Conservation (phyloP, 306 rosid genomes). For the Rubus idaeus region DNA sequence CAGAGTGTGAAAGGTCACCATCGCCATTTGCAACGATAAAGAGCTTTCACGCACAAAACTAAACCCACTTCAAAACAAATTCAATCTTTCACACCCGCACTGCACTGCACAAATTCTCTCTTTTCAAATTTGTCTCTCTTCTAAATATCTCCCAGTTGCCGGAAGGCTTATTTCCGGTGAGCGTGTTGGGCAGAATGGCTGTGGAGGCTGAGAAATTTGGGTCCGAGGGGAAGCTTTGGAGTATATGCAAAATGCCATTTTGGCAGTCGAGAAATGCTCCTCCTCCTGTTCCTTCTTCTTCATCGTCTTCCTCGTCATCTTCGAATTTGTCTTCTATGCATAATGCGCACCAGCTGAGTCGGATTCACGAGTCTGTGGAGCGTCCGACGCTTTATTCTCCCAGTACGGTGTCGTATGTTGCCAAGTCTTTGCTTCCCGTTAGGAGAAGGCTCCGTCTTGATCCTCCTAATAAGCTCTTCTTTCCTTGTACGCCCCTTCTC, state of each 20-base stretch:
- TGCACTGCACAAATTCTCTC: slow-evolving; percentile 26
- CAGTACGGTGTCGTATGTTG: slow-evolving; percentile 61
- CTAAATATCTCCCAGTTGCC: slow-evolving; percentile 26
- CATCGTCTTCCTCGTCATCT: slow-evolving; percentile 34
- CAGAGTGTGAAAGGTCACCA: slow-evolving; percentile 44
- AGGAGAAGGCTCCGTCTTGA: slow-evolving; percentile 89
- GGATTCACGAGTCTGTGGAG: slow-evolving; percentile 55
- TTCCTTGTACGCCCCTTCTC: slow-evolving; percentile 64
- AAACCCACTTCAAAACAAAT: slow-evolving; percentile 23
- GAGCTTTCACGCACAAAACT: slow-evolving; percentile 33
- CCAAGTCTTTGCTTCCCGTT: slow-evolving; percentile 80
- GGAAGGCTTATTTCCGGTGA: not conserved
- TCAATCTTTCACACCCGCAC: slow-evolving; percentile 26
- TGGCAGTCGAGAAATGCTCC: slow-evolving; percentile 63
- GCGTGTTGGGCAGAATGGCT: slow-evolving; percentile 39
- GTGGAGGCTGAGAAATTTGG: slow-evolving; percentile 55
- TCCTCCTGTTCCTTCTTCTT: slow-evolving; percentile 54
- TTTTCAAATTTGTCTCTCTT: not conserved
- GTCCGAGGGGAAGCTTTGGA: slow-evolving; percentile 63
- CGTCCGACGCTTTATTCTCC: slow-evolving; percentile 49
- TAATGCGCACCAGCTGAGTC: slow-evolving; percentile 48
- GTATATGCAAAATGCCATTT: slow-evolving; percentile 71
- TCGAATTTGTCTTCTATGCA: slow-evolving; percentile 39
- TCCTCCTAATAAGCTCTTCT: slow-evolving; percentile 89
- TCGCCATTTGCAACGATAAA: slow-evolving; percentile 28